Conservation (phyloP, 2,329 filamentous ascomycete genomes). For the Nigrograna mackinnonii region DNA sequence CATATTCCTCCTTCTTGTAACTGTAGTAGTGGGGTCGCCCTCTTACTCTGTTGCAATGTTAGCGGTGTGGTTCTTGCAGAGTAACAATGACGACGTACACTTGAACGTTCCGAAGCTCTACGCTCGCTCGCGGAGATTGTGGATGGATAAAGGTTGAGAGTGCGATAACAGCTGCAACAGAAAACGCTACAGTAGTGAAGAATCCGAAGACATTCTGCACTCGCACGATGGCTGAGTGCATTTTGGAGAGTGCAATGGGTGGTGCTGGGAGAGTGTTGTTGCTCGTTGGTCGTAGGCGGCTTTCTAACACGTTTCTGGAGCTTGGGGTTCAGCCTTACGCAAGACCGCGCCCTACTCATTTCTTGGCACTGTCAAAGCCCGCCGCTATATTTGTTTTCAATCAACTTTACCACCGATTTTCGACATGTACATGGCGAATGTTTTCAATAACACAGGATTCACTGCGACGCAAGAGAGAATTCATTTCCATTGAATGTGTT, state of each 20-base stretch:
- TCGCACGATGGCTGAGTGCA: constrained; percentile 87
- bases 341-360: no score
- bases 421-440: no score
- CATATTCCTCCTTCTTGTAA: constrained; percentile 91
- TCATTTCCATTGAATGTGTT: no score
- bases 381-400: no score
- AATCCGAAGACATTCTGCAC: constrained; percentile 94
- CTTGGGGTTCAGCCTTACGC: constrained; percentile 20
- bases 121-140: constrained; percentile 66
- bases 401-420: no score
- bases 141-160: constrained; percentile 74
- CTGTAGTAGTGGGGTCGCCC: constrained; percentile 97
- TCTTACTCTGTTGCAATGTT: constrained; percentile 65
- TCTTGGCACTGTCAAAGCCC: no score
- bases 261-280: constrained; percentile 3
- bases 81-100: constrained; percentile 61
- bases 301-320: constrained; percentile 42
- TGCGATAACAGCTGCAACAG: constrained; percentile 78
- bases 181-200: constrained; percentile 92
- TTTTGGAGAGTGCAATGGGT: constrained; percentile 42
- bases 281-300: constrained; percentile 12
- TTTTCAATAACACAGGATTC: no score
- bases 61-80: background rate
- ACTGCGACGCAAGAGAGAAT: no score
- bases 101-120: constrained; percentile 77